A percentile compares a stretch with the other conserved stretches of the same genome.
Evolutionary conservation across 352 stramenopile species (phyloP).

Genomic region (Hyaloperonospora arabidopsidis): DNA sequence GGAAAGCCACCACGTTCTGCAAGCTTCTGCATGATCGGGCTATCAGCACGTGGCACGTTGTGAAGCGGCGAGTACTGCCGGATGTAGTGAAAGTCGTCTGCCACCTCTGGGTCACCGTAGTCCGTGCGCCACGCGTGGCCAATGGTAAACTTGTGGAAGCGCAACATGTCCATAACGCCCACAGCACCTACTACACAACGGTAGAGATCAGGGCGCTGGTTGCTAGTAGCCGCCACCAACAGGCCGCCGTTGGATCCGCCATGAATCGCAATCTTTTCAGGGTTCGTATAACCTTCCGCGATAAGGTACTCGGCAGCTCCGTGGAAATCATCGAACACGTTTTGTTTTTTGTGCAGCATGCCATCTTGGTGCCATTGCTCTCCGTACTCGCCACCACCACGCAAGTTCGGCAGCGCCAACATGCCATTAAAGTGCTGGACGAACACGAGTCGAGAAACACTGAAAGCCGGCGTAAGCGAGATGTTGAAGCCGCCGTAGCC

Average conservation of each 20-base stretch:
- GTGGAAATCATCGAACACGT: slow-evolving; percentile 94
- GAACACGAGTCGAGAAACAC: slow-evolving; percentile 75
- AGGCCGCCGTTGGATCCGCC: slow-evolving; percentile 92
- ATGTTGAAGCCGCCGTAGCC: slow-evolving; percentile 96
- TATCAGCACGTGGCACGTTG: slow-evolving; percentile 68
- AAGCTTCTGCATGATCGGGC: slow-evolving; percentile 41
- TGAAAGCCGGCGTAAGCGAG: slow-evolving; percentile 87
- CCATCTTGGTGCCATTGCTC: slow-evolving; percentile 88
- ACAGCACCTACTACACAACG: slow-evolving; percentile 89
- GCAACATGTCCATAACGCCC: slow-evolving; percentile 94
- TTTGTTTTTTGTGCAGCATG: slow-evolving; percentile 90
- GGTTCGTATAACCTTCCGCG: slow-evolving; percentile 78
- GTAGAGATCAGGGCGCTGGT: slow-evolving; percentile 89
- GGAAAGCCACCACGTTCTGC: slow-evolving; percentile 57
- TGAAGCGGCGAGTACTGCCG: slow-evolving; percentile 84
- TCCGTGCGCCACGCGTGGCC: slow-evolving; percentile 86
- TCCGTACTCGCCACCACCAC: slow-evolving; percentile 90
- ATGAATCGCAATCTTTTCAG: slow-evolving; percentile 85
- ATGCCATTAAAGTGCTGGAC: slow-evolving; percentile 89
- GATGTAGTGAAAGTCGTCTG: slow-evolving; percentile 78
- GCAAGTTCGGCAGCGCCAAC: slow-evolving; percentile 90
- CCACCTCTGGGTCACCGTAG: slow-evolving; percentile 77
- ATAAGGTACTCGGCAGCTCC: slow-evolving; percentile 91
- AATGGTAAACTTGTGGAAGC: slow-evolving; percentile 92
- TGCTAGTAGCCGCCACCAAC: slow-evolving; percentile 86